These are phyloP conservation scores for Cytospora piceae DNA, from an alignment of 2,329 filamentous ascomycete genomes.

Conservation along the genomic window DNA sequence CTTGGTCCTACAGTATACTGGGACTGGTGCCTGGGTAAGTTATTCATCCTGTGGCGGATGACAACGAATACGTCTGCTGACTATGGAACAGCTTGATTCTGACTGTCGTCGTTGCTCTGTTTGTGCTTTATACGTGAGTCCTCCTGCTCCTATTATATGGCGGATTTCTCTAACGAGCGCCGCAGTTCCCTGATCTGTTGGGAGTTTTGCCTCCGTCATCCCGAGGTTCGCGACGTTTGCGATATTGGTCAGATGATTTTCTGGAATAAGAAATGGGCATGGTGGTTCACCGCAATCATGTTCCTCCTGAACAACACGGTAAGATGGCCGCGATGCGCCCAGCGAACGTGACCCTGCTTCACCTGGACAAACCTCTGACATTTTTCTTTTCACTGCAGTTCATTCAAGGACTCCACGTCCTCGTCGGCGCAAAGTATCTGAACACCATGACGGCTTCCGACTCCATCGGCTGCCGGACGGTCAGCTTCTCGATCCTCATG, in stretches of 20 bases:
- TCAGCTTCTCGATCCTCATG: conserved; percentile 76
- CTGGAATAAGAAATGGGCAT: conserved; percentile 77
- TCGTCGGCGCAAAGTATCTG: conserved; percentile 83
- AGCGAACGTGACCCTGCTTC: not conserved
- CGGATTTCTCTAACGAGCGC: conserved; percentile 25
- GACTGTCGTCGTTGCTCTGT: conserved; percentile 74
- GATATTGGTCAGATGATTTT: conserved; percentile 96
- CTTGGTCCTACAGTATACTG: conserved; percentile 86
- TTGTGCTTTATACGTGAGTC: conserved; percentile 84
- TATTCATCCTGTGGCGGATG: not conserved
- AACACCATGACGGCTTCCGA: conserved; percentile 81
- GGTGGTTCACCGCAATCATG: conserved; percentile 76
- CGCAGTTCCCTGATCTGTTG: conserved; percentile 52
- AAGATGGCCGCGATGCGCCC: conserved; percentile 12
- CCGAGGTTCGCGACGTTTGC: conserved; percentile 89
- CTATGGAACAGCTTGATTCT: conserved; percentile 63
- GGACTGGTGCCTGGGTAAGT: conserved; percentile 77
- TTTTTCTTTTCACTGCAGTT: conserved; percentile 2
- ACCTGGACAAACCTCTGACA: not conserved
- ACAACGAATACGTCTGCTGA: conserved; percentile 26
- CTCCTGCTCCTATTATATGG: conserved; percentile 58
- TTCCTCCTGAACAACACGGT: conserved; percentile 89
- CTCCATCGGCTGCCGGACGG: conserved; percentile 69
- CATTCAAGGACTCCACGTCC: conserved; percentile 69
- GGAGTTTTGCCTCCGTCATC: conserved; percentile 90